Evolutionary conservation across 495 filamentous ascomycete genomes (phyloP).

Genomic region (Pseudotulostoma volvatum): DNA sequence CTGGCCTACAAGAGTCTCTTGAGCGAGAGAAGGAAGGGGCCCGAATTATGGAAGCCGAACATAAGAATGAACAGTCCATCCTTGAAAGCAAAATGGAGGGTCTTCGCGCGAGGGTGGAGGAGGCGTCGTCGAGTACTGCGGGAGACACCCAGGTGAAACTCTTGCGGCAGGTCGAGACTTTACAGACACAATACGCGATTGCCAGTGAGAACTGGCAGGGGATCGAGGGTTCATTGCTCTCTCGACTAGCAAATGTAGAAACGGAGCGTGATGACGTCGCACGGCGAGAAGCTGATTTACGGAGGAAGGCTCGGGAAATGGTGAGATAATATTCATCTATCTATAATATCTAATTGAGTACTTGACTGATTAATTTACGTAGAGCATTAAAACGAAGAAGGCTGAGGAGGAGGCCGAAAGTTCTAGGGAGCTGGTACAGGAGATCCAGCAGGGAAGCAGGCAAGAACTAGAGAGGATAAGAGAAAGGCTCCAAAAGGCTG

Average conservation of each 20-base stretch:
- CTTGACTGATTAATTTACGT: slow-evolving; percentile 6
- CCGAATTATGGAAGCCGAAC: slow-evolving; percentile 53
- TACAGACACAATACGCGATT: slow-evolving; percentile 88
- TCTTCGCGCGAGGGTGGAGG: slow-evolving; percentile 71
- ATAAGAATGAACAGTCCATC: slow-evolving; percentile 61
- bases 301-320: slow-evolving; percentile 72
- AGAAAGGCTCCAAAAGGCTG: slow-evolving; percentile 45
- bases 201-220: slow-evolving; percentile 97
- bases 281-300: slow-evolving; percentile 69
- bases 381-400: slow-evolving; percentile 61
- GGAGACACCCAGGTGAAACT: slow-evolving; percentile 84
- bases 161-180: slow-evolving; percentile 80
- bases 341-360: neutral
- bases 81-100: slow-evolving; percentile 86
- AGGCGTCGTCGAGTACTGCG: slow-evolving; percentile 64
- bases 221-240: slow-evolving; percentile 67
- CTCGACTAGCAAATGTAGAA: slow-evolving; percentile 59
- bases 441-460: slow-evolving; percentile 41
- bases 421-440: slow-evolving; percentile 44
- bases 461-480: slow-evolving; percentile 48
- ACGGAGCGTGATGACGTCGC: slow-evolving; percentile 75
- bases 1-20: slow-evolving; percentile 50
- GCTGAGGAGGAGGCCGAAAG: slow-evolving; percentile 73
- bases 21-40: slow-evolving; percentile 62
- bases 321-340: slow-evolving; percentile 30